These are phyloP conservation scores for Aspergillus carlsbadensis DNA, from an alignment of 495 filamentous ascomycete species.

Conservation along the genomic window DNA sequence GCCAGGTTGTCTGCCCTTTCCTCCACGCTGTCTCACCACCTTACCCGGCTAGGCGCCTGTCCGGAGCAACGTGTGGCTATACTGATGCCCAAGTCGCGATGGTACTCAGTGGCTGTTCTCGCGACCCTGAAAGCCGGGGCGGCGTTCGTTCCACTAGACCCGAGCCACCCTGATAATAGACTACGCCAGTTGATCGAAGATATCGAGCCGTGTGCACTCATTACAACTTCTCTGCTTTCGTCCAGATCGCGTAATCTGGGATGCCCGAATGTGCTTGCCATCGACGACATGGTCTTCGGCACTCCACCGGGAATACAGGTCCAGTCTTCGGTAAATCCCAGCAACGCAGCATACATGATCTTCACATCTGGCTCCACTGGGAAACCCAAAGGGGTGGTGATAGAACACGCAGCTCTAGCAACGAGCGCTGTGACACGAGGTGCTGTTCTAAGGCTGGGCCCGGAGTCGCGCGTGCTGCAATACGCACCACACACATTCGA, in stretches of 20 bases:
- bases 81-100: not conserved
- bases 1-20: not conserved
- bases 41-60: conserved; percentile 44
- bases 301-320: not conserved
- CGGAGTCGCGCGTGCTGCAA: conserved; percentile 35
- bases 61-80: conserved; percentile 39
- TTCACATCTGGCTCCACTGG: conserved; percentile 13
- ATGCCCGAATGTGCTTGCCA: not conserved
- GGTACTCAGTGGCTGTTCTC: conserved; percentile 3
- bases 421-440: conserved; percentile 6
- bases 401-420: not conserved
- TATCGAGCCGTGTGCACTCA: conserved; percentile 1
- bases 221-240: not conserved
- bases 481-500: conserved; percentile 48
- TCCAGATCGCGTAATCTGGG: not conserved
- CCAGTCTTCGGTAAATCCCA: not conserved
- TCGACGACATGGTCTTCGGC: not conserved
- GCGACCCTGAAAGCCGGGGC: conserved; percentile 7
- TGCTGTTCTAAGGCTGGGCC: not conserved
- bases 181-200: not conserved
- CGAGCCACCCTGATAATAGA: conserved; percentile 1
- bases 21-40: conserved; percentile 41
- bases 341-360: conserved; percentile 9
- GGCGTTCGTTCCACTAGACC: conserved; percentile 8
- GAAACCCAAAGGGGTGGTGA: conserved; percentile 9